Conservation (phyloP, 495 filamentous ascomycete genomes). For the Immersiella caudata region DNA sequence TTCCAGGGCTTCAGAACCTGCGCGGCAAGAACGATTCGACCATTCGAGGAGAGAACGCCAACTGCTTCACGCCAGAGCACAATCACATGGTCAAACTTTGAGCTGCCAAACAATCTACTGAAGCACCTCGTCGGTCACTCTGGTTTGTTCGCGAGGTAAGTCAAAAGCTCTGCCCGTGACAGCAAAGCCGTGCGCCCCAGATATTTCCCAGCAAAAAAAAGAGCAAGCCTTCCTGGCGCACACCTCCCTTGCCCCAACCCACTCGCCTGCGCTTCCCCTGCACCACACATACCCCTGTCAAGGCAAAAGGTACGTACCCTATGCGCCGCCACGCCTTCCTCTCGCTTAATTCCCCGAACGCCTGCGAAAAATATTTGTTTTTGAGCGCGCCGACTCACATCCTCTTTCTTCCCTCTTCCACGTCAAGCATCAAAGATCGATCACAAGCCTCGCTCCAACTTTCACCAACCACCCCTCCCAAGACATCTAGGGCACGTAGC, state of each 20-base stretch:
- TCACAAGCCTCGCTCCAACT: constrained; percentile 45
- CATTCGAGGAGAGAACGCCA: background rate
- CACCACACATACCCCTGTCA: constrained; percentile 22
- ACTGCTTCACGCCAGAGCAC: background rate
- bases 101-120: background rate
- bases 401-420: constrained; percentile 47
- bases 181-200: constrained; percentile 1
- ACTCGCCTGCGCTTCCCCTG: constrained; percentile 27
- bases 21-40: background rate
- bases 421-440: constrained; percentile 51
- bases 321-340: constrained; percentile 37
- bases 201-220: constrained; percentile 14
- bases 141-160: background rate
- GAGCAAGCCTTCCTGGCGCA: constrained; percentile 15
- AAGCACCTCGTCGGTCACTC: background rate
- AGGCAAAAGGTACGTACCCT: constrained; percentile 35
- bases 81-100: background rate
- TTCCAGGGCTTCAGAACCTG: background rate
- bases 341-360: constrained; percentile 43
- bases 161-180: background rate
- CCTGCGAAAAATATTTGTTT: constrained; percentile 54
- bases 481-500: constrained; percentile 84
- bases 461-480: constrained; percentile 43
- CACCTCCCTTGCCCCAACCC: constrained; percentile 15
- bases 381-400: constrained; percentile 41